These are phyloP conservation scores for Pythium rhizo-oryzae DNA, from an alignment of 352 stramenopile species.

Conservation along the genomic window DNA sequence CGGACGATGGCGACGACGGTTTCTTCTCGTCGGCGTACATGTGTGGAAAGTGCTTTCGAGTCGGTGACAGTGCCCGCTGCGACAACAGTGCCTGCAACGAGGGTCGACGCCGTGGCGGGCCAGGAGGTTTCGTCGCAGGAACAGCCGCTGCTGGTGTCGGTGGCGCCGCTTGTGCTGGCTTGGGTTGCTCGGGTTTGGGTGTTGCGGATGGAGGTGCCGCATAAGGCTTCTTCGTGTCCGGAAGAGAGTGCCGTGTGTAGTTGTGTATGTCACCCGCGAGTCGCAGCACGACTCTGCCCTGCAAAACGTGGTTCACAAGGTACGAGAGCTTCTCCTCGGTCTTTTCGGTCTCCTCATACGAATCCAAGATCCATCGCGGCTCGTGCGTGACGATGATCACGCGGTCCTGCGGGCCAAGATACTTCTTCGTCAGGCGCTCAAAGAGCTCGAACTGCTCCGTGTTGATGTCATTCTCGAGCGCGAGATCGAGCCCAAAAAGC, in stretches of 20 bases:
- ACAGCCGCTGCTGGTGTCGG: background rate
- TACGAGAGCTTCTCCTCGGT: slow-evolving; percentile 81
- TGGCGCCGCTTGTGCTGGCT: background rate
- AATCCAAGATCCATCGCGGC: slow-evolving; percentile 91
- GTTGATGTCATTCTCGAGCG: slow-evolving; percentile 93
- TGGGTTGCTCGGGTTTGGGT: background rate
- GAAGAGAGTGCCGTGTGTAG: slow-evolving; percentile 90
- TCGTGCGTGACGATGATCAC: slow-evolving; percentile 94
- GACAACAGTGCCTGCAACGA: slow-evolving; percentile 31
- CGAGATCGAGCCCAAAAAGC: slow-evolving; percentile 91
- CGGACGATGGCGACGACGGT: background rate
- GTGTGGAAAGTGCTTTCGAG: slow-evolving; percentile 78
- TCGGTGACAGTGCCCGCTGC: slow-evolving; percentile 35
- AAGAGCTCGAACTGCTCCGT: slow-evolving; percentile 94
- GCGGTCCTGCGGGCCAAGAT: slow-evolving; percentile 79
- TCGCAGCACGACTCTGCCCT: slow-evolving; percentile 72
- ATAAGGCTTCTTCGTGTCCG: slow-evolving; percentile 21
- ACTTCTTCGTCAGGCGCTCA: slow-evolving; percentile 73
- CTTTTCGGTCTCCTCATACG: slow-evolving; percentile 76
- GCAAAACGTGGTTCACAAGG: slow-evolving; percentile 71
- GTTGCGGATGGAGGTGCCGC: background rate
- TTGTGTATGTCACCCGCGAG: slow-evolving; percentile 94
- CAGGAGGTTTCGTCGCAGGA: background rate
- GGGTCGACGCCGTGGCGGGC: slow-evolving; percentile 24
- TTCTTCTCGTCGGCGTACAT: slow-evolving; percentile 49